Evolutionary conservation across 1,284 basidiomycete species (phyloP), one percentile per base, ranked within the genome.

Genomic region (Agroathelia rolfsii): DNA sequence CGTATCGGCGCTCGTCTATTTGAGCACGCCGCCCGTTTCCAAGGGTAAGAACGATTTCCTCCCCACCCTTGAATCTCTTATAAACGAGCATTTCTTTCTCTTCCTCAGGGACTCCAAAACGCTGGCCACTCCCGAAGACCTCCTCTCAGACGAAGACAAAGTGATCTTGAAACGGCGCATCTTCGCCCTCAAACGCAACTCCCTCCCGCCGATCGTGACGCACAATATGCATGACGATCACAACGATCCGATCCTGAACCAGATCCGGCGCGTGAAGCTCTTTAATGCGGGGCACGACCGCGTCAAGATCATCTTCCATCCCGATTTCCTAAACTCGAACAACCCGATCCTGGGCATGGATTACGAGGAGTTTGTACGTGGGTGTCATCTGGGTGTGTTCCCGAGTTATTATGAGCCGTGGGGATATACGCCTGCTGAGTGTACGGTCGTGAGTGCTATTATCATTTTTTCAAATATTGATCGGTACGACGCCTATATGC

Each of bases 281-380:
- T 96, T 96, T 74, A 96, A 97, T 59, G 56, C 68, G 23, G 61
- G 72, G 14, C 50, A 66, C 21, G 94, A 98, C 51, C 72, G 86
- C 34, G 93, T 96, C 58, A 96, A 97, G 67, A 73, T 97, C 52
- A 75, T 98, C 36, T 98, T 98, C 75, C 94, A 98, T 59, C 94
- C 94, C 4, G 94, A 98, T 56, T 98, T 98, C 64, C 60, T 98
- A 52, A 97, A 94, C 61, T 81, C 88, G 38, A 96, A 93, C 63
- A 96, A 97, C 62, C 94, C 94, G 0, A 95, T 97, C 38, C 64
- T 98, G 14, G 92, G 92, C 2, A 69, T 98, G 41, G 94, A 98
- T 56, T 98, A 98, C 54, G 94, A 98, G 58, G 94, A 98, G 62
- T 98, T 98, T 53, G 94, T 97, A 10, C 70, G 94, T 44, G 94